A percentile compares a stretch with the other conserved stretches of the same genome.
phyloP scores from a whole-genome alignment of 345 rosid genomes.

The Hibiscus trionum region DNA sequence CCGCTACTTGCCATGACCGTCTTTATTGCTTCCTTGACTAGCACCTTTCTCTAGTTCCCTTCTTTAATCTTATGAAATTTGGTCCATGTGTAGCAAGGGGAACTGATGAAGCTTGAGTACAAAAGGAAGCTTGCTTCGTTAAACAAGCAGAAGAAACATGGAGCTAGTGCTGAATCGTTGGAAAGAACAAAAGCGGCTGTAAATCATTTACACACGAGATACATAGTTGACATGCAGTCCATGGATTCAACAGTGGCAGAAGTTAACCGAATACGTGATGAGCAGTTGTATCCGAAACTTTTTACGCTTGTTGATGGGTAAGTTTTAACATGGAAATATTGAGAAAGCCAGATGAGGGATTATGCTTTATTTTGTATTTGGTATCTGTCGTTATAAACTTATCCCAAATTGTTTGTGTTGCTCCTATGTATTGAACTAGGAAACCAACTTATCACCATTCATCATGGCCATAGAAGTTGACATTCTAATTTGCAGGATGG shows the following conservation, averaged over 20 bases:
- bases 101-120: conserved; percentile 92
- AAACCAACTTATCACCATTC: not conserved
- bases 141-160: conserved; percentile 74
- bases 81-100: conserved; percentile 60
- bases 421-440: not conserved
- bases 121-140: conserved; percentile 67
- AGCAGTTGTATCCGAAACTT: conserved; percentile 79
- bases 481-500: conserved; percentile 48
- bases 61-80: conserved; percentile 8
- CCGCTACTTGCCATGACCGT: not conserved
- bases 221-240: conserved; percentile 96
- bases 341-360: not conserved
- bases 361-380: not conserved
- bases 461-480: conserved; percentile 1
- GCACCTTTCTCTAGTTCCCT: not conserved
- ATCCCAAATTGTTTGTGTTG: not conserved
- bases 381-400: not conserved
- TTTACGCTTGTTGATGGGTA: conserved; percentile 72
- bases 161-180: conserved; percentile 63
- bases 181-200: conserved; percentile 94
- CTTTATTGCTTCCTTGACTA: not conserved
- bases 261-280: conserved; percentile 81
- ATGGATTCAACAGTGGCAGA: conserved; percentile 92
- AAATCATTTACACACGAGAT: conserved; percentile 82
- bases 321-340: conserved; percentile 11